Evolutionary conservation across 1,139 yeast genomes (phyloP).

Genomic region (Meyerozyma carpophila): DNA sequence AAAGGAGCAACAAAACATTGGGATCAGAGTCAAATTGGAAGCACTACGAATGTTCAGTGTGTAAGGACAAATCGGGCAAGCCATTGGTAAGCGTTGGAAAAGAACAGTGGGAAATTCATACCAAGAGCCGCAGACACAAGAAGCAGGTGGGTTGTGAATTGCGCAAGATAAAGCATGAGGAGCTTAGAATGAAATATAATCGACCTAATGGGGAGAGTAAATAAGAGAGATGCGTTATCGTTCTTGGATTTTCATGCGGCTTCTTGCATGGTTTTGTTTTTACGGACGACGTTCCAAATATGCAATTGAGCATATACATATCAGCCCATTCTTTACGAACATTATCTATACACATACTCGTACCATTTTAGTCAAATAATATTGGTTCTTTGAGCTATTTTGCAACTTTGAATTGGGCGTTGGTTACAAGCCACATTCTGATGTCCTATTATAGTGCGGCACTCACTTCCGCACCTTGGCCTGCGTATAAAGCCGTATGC

Average conservation of each 20-base stretch:
- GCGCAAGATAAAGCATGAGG: constrained; percentile 17
- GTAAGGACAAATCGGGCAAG: constrained; percentile 53
- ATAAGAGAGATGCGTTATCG: background rate
- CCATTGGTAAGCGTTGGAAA: constrained; percentile 69
- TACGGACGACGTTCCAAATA: no score
- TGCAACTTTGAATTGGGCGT: no score
- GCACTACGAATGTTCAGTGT: constrained; percentile 62
- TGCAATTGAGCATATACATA: no score
- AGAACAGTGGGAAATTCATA: constrained; percentile 63
- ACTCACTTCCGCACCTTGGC: no score
- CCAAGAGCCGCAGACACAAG: constrained; percentile 59
- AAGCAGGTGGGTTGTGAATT: constrained; percentile 14
- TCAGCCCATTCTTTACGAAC: no score
- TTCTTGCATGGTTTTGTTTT: no score
- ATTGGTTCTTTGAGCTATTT: no score
- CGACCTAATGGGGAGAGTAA: background rate
- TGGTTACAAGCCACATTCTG: no score
- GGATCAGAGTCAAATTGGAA: constrained; percentile 53
- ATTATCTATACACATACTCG: no score
- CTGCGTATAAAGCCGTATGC: background rate
- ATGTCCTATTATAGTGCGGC: no score
- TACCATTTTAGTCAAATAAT: no score
- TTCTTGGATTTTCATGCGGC: no score
- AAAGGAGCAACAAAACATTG: constrained; percentile 31
- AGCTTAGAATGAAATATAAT: constrained; percentile 6